Evolutionary conservation across 805 yeast species (phyloP).

Genomic region (Jamesozyma gamospora): DNA sequence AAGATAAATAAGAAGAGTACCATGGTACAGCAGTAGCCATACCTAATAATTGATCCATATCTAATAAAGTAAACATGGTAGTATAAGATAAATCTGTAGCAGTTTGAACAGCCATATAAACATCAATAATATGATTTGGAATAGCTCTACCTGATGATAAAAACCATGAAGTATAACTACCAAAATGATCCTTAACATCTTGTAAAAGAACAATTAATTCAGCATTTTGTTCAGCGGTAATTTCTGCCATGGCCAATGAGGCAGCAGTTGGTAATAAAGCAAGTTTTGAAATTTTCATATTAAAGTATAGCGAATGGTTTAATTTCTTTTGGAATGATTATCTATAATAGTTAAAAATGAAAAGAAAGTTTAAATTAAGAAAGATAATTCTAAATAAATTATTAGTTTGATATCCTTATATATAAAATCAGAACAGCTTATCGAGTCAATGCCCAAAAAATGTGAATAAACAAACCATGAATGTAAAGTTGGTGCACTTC

Average conservation of each 20-base stretch:
- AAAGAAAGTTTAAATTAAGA: no score
- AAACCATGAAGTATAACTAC: conserved; percentile 6
- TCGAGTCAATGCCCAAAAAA: no score
- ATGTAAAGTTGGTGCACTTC: no score
- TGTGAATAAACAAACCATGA: no score
- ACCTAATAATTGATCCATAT: conserved; percentile 17
- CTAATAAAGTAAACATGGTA: conserved; percentile 19
- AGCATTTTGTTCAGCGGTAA: conserved; percentile 3
- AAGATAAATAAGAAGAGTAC: conserved; percentile 20
- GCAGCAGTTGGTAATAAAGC: conserved; percentile 1
- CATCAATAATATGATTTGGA: conserved; percentile 9
- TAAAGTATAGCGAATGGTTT: background rate
- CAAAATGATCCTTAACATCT: conserved; percentile 11
- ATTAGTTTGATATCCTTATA: no score
- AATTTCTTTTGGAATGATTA: background rate
- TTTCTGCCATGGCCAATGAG: conserved; percentile 1
- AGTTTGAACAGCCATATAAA: conserved; percentile 15
- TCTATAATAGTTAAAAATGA: no score
- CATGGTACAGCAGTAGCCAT: conserved; percentile 29
- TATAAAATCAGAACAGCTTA: no score
- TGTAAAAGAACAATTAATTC: conserved; percentile 12
- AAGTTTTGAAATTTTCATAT: background rate
- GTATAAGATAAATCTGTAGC: conserved; percentile 30
- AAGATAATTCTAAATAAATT: no score
- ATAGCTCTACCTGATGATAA: conserved; percentile 2